These are phyloP conservation scores for Camillea tinctor DNA, from an alignment of 2,329 filamentous ascomycete genomes.

Conservation along the genomic window DNA sequence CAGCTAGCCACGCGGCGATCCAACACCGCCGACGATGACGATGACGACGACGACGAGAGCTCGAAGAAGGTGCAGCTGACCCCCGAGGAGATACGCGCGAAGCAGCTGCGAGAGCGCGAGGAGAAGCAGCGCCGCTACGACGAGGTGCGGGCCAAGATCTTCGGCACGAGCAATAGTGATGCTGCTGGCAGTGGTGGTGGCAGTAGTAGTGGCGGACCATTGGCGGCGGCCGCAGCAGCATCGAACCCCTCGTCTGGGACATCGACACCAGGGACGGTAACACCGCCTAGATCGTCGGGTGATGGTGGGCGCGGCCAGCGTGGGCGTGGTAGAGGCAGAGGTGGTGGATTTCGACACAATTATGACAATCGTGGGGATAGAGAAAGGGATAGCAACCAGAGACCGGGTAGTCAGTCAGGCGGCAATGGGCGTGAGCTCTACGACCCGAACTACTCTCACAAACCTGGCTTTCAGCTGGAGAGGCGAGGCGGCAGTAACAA, in stretches of 20 bases:
- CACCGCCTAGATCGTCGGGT: constrained; percentile 53
- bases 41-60: constrained; percentile 64
- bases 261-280: constrained; percentile 61
- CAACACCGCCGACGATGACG: constrained; percentile 47
- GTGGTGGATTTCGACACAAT: constrained; percentile 32
- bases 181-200: neutral
- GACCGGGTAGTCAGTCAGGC: constrained; percentile 33
- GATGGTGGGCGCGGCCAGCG: constrained; percentile 50
- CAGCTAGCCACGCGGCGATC: constrained; percentile 55
- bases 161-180: constrained; percentile 53
- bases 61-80: constrained; percentile 62
- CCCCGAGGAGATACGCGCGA: constrained; percentile 73
- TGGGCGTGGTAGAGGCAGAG: constrained; percentile 44
- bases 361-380: constrained; percentile 23
- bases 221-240: constrained; percentile 36
- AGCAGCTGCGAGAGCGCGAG: constrained; percentile 76
- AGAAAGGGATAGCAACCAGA: constrained; percentile 26
- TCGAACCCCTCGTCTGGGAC: constrained; percentile 51
- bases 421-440: constrained; percentile 62
- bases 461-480: constrained; percentile 53
- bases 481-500: constrained; percentile 42
- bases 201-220: neutral
- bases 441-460: constrained; percentile 71
- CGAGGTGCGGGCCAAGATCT: constrained; percentile 82
- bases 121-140: constrained; percentile 91